Base-by-base conservation (phyloP, 495 filamentous ascomycete species). In the Viridothelium virens region DNA sequence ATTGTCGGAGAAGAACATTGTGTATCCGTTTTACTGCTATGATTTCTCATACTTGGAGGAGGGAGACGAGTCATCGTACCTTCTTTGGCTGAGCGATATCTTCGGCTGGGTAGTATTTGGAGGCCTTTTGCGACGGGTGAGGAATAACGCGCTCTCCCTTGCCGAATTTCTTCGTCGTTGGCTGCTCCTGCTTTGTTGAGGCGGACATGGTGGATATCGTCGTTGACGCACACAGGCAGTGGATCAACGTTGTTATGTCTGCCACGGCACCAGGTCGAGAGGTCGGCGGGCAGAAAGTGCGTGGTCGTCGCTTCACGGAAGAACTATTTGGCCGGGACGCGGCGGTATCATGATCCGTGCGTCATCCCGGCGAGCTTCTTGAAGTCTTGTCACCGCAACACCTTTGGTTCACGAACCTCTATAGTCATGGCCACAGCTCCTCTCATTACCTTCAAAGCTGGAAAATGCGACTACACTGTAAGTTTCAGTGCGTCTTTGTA, bases 31-130 rank as follows among this genome's bases (percentile, higher is more conserved):
- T 25, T 25, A 25, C 25, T 25, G 25, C 25, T 25, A 25, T 25
- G 25, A 46, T 1, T 46, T 46, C 14, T 46, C 41, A 46, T 46
- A 44, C 7, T 44, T 7, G 14, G 41, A 14, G 36, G 31, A 9
- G n/a, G 38, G 18, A 6, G 44, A 11, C 56, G 48, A 10, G 7
- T 59, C n/a, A 70, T 31, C 86, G 77, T 82, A 99, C 95, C 88
- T 94, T 94, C 85, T 90, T 96, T 68, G 89, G 88, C 83, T 89
- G 83, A 76, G 84, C 76, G 77, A 93, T 89, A 80, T 97, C 94
- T 78, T 96, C 91, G 75, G 92, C 89, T 79, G 95, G 95, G 81
- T 99, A 99, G 91, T 93, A 99, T 83, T 97, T 99, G 86, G 88
- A 85, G 76, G 93, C 94, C 89, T 95, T 96, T 80, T 94, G 86